Conservation (phyloP, 2,329 filamentous ascomycete species). For the Ophiostoma ulmi region DNA sequence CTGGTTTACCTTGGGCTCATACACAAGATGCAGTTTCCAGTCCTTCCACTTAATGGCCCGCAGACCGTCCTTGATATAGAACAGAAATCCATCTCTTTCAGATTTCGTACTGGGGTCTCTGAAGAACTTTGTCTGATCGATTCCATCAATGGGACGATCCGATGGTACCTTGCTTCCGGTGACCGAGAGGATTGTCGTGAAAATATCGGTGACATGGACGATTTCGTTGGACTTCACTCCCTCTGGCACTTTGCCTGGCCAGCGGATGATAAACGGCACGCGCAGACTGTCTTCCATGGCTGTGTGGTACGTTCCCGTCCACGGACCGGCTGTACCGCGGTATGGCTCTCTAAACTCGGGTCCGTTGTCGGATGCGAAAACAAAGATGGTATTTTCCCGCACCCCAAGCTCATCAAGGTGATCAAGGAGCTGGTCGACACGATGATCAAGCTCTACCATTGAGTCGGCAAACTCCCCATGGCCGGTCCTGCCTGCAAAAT, state of each 20-base stretch:
- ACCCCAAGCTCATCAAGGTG: slow-evolving; percentile 1
- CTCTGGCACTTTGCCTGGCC: slow-evolving; percentile 33
- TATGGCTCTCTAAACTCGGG: slow-evolving; percentile 35
- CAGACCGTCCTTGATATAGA: slow-evolving; percentile 37
- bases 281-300: slow-evolving; percentile 37
- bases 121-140: background rate
- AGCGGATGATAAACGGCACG: slow-evolving; percentile 36
- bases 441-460: background rate
- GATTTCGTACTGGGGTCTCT: slow-evolving; percentile 20
- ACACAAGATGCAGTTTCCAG: slow-evolving; percentile 36
- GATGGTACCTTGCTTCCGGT: background rate
- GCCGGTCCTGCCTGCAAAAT: background rate
- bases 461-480: background rate
- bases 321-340: slow-evolving; percentile 34
- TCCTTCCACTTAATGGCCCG: slow-evolving; percentile 36
- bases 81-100: slow-evolving; percentile 31
- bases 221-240: slow-evolving; percentile 30
- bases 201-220: background rate
- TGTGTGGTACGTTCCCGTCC: slow-evolving; percentile 36
- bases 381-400: slow-evolving; percentile 28
- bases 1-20: slow-evolving; percentile 37
- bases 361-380: slow-evolving; percentile 37
- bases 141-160: background rate
- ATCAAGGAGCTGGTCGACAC: background rate
- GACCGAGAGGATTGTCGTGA: background rate